Evolutionary conservation across 2,329 filamentous ascomycete genomes (phyloP), one percentile per base, ranked within the genome.

Genomic region (Aspergillus sp.): DNA sequence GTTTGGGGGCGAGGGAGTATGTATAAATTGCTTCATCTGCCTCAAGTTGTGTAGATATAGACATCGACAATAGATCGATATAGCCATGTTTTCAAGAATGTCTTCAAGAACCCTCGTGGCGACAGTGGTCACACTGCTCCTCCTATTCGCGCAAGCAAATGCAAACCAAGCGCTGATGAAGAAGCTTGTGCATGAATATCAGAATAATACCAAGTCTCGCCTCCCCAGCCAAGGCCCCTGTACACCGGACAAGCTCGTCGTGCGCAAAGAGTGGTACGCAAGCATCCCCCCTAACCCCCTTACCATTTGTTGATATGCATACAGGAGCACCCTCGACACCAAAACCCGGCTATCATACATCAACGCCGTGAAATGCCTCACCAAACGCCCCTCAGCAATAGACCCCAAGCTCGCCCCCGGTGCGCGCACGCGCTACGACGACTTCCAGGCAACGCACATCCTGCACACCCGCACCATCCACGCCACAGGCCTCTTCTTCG

Each of bases 391-490:
- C 30, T 36, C 45, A 6, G 13, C 7, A 5, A 34, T 48, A 13
- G 26, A 48, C 11, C 45, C 45, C 32, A 26, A 34, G n/a, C 26
- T 48, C 15, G 45, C 26, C 24, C 45, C 45, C 15, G 45, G 45
- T 2, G 45, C 45, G 1, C 45, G 45, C 7, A 26, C 24, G 4
- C 45, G 45, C 5, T 48, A n/a, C 17, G 45, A 48, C 18, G 45
- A 48, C 45, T 48, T 48, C 45, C 45, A 32, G 11, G 45, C 45
- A 13, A 64, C 62, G 1, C 68, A 70, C 54, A 66, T 70, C 55
- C 70, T 69, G 41, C 66, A 69, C 44, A 70, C 66, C 5, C 55
- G 62, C 1, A 22, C 50, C 32, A 62, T 65, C 13, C 68, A 71
- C 42, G 61, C 64, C 8, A 56, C 55, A 39, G 62, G 56, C 4